Evolutionary conservation across 169 alveolate genomes (phyloP).

Genomic region (Plasmodium sp.): DNA sequence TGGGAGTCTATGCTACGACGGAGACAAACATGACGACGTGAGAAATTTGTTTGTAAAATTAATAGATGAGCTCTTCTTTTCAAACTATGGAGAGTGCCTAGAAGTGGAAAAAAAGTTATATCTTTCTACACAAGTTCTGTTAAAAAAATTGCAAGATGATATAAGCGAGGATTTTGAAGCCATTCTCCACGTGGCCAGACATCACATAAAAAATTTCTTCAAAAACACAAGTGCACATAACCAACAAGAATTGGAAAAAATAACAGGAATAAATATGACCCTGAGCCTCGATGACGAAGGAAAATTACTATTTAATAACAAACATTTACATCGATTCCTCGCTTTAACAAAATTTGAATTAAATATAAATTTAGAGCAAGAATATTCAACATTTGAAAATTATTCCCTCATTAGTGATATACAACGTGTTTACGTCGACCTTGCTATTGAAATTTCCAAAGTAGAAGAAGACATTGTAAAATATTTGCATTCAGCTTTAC

Average conservation of each 20-base stretch:
- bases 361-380: background rate
- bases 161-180: background rate
- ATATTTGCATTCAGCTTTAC: background rate
- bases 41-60: slow-evolving; percentile 5
- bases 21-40: background rate
- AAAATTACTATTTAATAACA: background rate
- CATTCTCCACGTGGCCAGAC: background rate
- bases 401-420: background rate
- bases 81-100: background rate
- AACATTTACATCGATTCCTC: background rate
- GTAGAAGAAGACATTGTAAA: background rate
- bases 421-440: background rate
- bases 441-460: background rate
- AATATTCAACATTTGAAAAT: background rate
- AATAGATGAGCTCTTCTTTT: background rate
- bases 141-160: background rate
- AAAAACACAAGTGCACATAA: background rate
- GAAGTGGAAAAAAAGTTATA: slow-evolving; percentile 3
- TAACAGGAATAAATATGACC: background rate
- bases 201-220: background rate
- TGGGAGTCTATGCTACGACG: background rate
- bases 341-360: background rate
- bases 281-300: background rate
- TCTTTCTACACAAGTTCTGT: background rate
- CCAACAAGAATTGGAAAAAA: background rate